Evolutionary conservation across 2,329 filamentous ascomycete genomes (phyloP), one percentile per base, ranked within the genome.

Genomic region (Ophiobolus disseminans): DNA sequence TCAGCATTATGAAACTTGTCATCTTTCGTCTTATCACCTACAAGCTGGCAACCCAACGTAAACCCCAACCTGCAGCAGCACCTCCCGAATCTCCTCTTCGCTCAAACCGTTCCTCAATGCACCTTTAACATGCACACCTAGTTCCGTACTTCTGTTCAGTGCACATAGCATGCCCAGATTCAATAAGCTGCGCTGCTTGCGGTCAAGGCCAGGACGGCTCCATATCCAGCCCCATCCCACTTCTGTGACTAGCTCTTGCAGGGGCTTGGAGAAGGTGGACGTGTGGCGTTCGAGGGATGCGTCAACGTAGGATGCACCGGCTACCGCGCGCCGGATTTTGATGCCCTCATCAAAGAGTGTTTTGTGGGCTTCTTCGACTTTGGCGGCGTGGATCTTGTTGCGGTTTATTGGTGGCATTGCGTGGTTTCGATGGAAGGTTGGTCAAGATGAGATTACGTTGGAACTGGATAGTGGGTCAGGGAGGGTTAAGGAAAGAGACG

Each of bases 151-250:
- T 5, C 80, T 73, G 59, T 85, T 85, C 55, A 85, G 72, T 4
- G 82, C 82, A 59, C 79, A 80, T 28, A 86, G 70, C 78, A 87
- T 85, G 20, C 78, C 82, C 22, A 86, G 78, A 60, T 85, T 86
- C 22, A 86, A 69, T 45, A 86, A 80, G 40, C 83, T 78, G 50
- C 81, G 78, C 40, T 61, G 58, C 48, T 60, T 57, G 5, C 48
- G 22, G 13, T 50, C 38, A 13, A 59, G 28, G 0, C 83, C 84
- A 0, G 82, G 82, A 5, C 84, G 78, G 3, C 79, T 78, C 84
- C 84, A 86, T 39, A 80, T 77, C 50, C 76, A 77, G 14, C 83
- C 83, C 84, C 83, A 86, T 68, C 80, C 80, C 53, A 76, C 79
- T 69, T 85, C 83, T 1, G 83, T 85, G 5, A 83, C 78, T 32